Conservation (phyloP, 768 basidiomycete genomes). For the Suillus placidus region DNA sequence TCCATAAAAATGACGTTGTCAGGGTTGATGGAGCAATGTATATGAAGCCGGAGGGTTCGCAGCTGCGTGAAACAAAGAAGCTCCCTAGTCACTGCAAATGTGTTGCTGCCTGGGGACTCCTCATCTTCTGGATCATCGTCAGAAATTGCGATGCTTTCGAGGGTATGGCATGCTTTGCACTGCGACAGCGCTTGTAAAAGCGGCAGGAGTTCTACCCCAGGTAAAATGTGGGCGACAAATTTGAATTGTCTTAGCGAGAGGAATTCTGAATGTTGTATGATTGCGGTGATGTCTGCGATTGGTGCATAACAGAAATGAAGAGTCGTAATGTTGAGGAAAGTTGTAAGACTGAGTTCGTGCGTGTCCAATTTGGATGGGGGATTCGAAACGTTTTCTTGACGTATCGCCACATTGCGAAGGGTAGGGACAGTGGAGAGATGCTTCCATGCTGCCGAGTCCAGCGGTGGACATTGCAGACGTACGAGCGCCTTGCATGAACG, state of each 20-base stretch:
- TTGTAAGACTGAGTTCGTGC: not conserved
- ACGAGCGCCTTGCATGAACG: not conserved
- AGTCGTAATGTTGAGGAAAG: not conserved
- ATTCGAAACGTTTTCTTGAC: not conserved
- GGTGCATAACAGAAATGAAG: not conserved
- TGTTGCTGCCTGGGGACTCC: not conserved
- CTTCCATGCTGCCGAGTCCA: not conserved
- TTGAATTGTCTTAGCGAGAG: not conserved
- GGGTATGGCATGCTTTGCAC: not conserved
- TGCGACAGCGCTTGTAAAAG: not conserved
- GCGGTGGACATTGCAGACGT: not conserved
- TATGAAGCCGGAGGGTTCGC: not conserved
- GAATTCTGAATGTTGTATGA: not conserved
- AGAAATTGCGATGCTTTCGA: not conserved
- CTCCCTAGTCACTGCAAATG: not conserved
- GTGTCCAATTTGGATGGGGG: not conserved
- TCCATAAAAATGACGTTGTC: not conserved
- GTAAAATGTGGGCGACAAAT: not conserved
- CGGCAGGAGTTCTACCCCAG: not conserved
- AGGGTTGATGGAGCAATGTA: not conserved
- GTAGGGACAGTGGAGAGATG: not conserved
- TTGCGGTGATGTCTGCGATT: not conserved
- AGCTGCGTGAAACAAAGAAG: not conserved
- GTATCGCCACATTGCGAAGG: not conserved
- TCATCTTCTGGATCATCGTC: not conserved